Base-by-base conservation (phyloP, 148 eudicot species). In the Silene conica region DNA sequence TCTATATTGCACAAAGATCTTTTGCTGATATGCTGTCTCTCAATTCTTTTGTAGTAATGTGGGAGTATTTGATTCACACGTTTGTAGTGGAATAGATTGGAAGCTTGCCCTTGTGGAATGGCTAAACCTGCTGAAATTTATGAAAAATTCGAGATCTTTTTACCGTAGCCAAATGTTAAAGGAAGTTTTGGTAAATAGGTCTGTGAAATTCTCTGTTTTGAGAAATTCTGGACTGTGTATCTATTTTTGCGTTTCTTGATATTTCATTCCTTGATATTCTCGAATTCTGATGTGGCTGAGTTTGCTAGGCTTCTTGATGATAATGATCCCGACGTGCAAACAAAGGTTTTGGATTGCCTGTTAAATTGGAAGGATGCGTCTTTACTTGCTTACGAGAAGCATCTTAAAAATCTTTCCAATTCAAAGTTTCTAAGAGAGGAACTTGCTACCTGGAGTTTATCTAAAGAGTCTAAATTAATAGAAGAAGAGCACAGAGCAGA, bases 371-470 rank as follows among this genome's bases (percentile, higher is more conserved):
- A 82, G 81, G 97, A 92, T 71, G 84, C 76, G 6, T 92, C 81
- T 68, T 75, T 95, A 82, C 79, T 81, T 60, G 90, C 96, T 31
- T 90, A 95, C 56, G 85, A 66, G 55, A 82, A 84, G 76, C 89
- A 92, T 80, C 81, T 95, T 73, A 95, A 86, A 81, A 88, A 87
- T 80, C 82, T 95, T 75, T 84, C 90, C 73, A 86, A 76, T 83
- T 76, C 90, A 63, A 90, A 89, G 72, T 77, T 50, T 63, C 76
- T 92, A 81, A 82, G 97, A 71, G 97, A 95, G 77, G 97, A 92
- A 72, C 87, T 95, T 74, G 83, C 96, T 31, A 90, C 88, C 60
- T 95, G 98, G 98, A 90, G 88, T 82, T 79, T 95, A 76, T 90
- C 93, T 25, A 81, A 65, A 59, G 90, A 88, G 71, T 87, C 97